A percentile compares a stretch with the other conserved stretches of the same genome.
Conservation (phyloP, 148 eudicot genomes). For the Silene uniflora region DNA sequence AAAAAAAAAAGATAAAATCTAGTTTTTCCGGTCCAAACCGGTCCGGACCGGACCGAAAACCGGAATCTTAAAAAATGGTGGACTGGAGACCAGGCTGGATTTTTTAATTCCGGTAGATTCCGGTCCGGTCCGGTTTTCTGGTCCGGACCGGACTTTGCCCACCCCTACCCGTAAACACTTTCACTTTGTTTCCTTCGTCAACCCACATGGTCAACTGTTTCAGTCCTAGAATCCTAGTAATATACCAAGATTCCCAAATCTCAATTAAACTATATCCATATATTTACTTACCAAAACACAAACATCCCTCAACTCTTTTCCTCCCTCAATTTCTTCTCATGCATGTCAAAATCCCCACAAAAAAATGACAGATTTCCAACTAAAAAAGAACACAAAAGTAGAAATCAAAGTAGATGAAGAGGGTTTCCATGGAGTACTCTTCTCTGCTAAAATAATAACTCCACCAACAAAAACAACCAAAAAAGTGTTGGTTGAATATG, state of each 20-base stretch:
- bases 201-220: no score
- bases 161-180: no score
- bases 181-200: no score
- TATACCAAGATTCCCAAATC: neutral
- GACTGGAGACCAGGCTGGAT: no score
- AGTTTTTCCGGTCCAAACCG: no score
- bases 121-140: no score
- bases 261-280: neutral
- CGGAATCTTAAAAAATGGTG: no score
- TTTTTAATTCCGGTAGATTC: no score
- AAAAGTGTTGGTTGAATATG: constrained; percentile 53
- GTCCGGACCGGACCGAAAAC: no score
- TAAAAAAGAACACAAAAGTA: constrained; percentile 49
- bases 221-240: neutral
- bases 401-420: constrained; percentile 76
- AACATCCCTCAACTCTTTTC: neutral
- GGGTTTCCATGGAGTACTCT: constrained; percentile 86
- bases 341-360: neutral
- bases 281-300: neutral
- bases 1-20: no score
- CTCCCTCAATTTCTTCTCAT: no score
- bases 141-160: no score
- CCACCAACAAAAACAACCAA: constrained; percentile 27
- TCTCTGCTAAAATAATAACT: constrained; percentile 48
- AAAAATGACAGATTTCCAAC: constrained; percentile 31